phyloP scores from a whole-genome alignment of 139 green algal species.

The Diplosphaera chodatii region DNA sequence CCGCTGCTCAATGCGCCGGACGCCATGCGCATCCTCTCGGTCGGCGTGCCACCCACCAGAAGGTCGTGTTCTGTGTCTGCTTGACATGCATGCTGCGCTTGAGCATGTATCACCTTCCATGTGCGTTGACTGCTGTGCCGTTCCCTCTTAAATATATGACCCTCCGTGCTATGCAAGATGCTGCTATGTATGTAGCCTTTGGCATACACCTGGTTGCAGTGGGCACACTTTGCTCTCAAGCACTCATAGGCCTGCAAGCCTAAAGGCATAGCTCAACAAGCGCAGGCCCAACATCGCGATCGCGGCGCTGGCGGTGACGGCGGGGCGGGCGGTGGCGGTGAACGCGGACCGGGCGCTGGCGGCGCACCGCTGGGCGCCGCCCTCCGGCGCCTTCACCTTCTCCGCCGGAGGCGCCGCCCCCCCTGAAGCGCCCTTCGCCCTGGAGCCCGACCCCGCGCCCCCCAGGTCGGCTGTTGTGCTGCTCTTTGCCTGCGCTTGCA shows the following conservation, averaged over 20 bases:
- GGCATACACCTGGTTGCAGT: no score
- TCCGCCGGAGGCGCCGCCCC: constrained; percentile 1
- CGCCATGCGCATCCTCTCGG: constrained; percentile 17
- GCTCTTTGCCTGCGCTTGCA: no score
- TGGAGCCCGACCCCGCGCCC: constrained; percentile 25
- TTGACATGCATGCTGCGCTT: no score
- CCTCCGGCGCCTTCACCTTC: constrained; percentile 33
- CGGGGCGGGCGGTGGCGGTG: constrained; percentile 24
- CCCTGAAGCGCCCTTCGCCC: constrained; percentile 11
- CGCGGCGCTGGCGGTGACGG: constrained; percentile 17
- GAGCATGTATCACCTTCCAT: no score
- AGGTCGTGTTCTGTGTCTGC: no score
- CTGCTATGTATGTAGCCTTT: no score
- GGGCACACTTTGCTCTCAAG: no score
- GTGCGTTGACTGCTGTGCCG: no score
- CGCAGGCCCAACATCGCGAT: constrained; percentile 30
- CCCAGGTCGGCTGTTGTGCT: constrained; percentile 8
- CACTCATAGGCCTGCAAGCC: neutral
- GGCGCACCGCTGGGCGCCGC: constrained; percentile 17
- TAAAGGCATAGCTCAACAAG: no score
- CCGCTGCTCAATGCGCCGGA: constrained; percentile 40
- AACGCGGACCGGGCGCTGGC: constrained; percentile 19
- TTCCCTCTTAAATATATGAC: no score
- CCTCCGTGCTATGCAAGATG: no score
- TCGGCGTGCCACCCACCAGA: constrained; percentile 14